A percentile compares a stretch with the other conserved stretches of the same genome.
Conservation (phyloP, 148 eudicot genomes). For the Amaranthus palmeri region DNA sequence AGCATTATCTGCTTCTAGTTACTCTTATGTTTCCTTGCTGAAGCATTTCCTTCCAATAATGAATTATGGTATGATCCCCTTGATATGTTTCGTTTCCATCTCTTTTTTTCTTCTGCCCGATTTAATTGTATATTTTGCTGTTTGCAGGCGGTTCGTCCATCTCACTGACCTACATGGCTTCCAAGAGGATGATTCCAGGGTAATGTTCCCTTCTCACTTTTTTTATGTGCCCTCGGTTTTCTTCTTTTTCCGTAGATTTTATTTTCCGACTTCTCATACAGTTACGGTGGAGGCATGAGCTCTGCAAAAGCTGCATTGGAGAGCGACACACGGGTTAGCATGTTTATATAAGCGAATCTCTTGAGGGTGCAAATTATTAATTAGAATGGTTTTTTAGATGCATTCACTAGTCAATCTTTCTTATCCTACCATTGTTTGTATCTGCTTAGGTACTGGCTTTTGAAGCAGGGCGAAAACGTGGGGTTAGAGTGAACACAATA, state of each 20-base stretch:
- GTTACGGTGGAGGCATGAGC: conserved; percentile 99
- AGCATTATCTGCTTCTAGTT: too few relatives aligned
- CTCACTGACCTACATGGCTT: too few relatives aligned
- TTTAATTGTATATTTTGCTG: too few relatives aligned
- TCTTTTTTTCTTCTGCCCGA: too few relatives aligned
- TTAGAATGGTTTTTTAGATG: neutral
- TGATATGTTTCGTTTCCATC: too few relatives aligned
- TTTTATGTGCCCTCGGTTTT: neutral
- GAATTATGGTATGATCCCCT: too few relatives aligned
- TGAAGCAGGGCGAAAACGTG: conserved; percentile 89
- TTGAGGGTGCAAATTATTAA: neutral
- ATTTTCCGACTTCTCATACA: conserved; percentile 23
- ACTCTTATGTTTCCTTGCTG: too few relatives aligned
- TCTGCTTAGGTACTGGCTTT: conserved; percentile 72
- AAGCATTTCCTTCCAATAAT: too few relatives aligned
- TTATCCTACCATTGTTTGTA: conserved; percentile 1
- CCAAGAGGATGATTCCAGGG: conserved; percentile 52
- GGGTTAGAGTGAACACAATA: conserved; percentile 85
- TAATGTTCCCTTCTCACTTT: conserved; percentile 24
- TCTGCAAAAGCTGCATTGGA: conserved; percentile 98
- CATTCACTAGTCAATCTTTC: neutral
- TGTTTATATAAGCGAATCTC: neutral
- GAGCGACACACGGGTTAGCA: conserved; percentile 80
- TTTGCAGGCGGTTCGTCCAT: too few relatives aligned
- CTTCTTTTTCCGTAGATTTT: conserved; percentile 2